Conservation (phyloP, 345 rosid species). For the Gossypium arboreum region DNA sequence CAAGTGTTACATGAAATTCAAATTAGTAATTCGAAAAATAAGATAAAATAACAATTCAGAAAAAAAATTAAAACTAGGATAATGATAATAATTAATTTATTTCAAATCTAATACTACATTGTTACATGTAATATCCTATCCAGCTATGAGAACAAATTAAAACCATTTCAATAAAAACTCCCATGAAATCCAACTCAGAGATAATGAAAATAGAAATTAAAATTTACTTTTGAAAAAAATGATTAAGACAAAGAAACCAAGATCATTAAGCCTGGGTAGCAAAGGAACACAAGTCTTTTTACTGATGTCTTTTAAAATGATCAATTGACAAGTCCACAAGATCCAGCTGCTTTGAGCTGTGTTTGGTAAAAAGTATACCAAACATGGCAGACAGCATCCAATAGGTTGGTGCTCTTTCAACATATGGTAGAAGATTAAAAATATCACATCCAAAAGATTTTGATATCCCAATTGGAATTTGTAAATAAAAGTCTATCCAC, state of each 20-base stretch:
- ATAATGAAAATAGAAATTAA: not conserved
- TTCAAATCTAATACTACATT: no score
- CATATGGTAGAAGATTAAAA: no score
- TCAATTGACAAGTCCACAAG: not conserved
- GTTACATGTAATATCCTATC: not conserved
- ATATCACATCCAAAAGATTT: not conserved
- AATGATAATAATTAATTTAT: no score
- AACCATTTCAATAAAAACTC: not conserved
- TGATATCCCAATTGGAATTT: not conserved
- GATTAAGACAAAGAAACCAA: not conserved
- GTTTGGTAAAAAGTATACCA: not conserved
- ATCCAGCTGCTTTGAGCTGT: not conserved
- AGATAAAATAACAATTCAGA: no score
- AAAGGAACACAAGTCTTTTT: not conserved
- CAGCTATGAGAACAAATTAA: not conserved
- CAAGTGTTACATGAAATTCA: no score
- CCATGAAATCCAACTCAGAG: not conserved
- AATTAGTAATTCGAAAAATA: no score
- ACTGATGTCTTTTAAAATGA: not conserved
- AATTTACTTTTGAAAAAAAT: not conserved
- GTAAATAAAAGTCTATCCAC: not conserved
- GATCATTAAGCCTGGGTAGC: not conserved
- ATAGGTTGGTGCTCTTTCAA: not conserved
- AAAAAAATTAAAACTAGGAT: no score
- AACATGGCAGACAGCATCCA: constrained; percentile 6